Evolutionary conservation across 352 stramenopile species (phyloP), one percentile per base, ranked within the genome.

Genomic region (Globisporangium perplexum): DNA sequence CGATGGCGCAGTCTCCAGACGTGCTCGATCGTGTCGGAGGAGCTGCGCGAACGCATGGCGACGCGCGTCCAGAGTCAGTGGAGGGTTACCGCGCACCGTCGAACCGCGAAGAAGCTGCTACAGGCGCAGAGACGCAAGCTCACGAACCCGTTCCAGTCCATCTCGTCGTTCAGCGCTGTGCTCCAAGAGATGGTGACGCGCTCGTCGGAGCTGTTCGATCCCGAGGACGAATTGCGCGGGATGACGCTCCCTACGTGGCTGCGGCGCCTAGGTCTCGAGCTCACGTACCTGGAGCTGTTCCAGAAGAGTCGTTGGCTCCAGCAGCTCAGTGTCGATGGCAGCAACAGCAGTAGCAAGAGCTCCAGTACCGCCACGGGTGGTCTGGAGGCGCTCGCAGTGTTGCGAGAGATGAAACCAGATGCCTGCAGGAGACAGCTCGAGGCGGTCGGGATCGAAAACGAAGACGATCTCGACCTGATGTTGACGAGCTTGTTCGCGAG

Each of bases 241-340:
- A 71, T 93, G 48, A 47, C 55, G 12, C 54, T 80, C 0, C 55
- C 74, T 5, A 66, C 63, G 24, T 93, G 83, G 83, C 63, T 91
- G 2, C 62, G 59, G 45, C 69, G 79, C 0, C 77, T 88, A 28
- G 83, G 78, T 2, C 47, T 91, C 23, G 65, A 76, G 48, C 47
- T 58, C 3, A 69, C 62, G 35, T 88, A 90, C 53, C 31, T 69
- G 15, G 58, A 74, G 10, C 6, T 67, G 18, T 83, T 86, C 46
- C 66, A 76, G 33, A 83, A 74, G 50, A 67, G 55, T 47, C 44
- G 52, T 10, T 63, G 55, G 50, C 18, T 74, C 15, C 6, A 39
- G 4, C 55, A 50, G 3, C 43, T 36, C 31, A 35, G 20, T 14
- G 20, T 22, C 31, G 20, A 1, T 28, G 23, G 11, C 20, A 28